Base-by-base conservation (phyloP, 1,284 basidiomycete genomes). In the Meripilus lineatus region DNA sequence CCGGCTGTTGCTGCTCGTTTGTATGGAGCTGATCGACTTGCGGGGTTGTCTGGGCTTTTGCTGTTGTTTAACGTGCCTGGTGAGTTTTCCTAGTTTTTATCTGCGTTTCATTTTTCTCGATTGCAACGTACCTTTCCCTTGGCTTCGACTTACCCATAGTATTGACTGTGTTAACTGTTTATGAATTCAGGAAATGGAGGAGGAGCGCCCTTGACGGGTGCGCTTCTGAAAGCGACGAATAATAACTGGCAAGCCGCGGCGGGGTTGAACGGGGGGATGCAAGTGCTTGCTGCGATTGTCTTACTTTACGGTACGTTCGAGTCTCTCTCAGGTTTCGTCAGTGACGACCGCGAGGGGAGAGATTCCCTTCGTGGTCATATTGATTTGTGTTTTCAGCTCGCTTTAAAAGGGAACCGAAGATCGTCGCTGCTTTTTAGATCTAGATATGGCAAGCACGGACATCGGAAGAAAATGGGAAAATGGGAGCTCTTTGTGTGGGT, bases 51-150 rank as follows among this genome's bases (percentile, higher is more conserved):
- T 2, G 57, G 55, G n/a, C 42, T 60, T 4, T 37, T 58, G 32
- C 43, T 58, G 6, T 47, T 58, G 28, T 60, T 58, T 50, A 56
- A 58, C 38, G 48, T 55, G 4, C 58, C 58, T 1, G 58, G 56
- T 56, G 20, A 43, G 51, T 32, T 25, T 15, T 21, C 2, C 4
- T 26, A 8, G 11, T 6, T 21, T 38, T 6, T 38, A 11, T n/a
- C n/a, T n/a, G n/a, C n/a, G n/a, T n/a, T n/a, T n/a, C n/a, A n/a
- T n/a, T n/a, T n/a, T n/a, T n/a, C n/a, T n/a, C n/a, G n/a, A n/a
- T n/a, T n/a, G n/a, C n/a, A n/a, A n/a, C n/a, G n/a, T n/a, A n/a
- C n/a, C n/a, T n/a, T n/a, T n/a, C n/a, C n/a, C n/a, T n/a, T n/a
- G n/a, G n/a, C n/a, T n/a, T n/a, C n/a, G n/a, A n/a, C n/a, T n/a